phyloP scores from a whole-genome alignment of 164 flowering plant species.

The Chimonanthus praecox region DNA sequence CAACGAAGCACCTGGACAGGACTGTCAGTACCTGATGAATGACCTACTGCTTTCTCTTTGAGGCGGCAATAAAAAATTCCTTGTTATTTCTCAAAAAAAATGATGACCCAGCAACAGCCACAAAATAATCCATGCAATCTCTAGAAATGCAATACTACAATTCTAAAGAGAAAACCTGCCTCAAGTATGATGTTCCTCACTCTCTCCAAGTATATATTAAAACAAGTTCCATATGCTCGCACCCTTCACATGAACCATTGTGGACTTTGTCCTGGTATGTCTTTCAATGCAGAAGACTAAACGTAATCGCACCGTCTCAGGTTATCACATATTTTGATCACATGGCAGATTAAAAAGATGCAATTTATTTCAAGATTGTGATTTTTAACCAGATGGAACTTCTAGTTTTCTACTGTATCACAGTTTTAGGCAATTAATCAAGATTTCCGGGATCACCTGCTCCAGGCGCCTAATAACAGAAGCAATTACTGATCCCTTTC shows the following conservation, averaged over 20 bases:
- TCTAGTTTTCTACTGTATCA: neutral
- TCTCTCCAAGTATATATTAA: neutral
- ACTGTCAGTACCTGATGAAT: neutral
- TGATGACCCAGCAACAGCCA: no score
- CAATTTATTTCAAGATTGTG: neutral
- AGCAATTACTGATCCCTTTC: slow-evolving; percentile 86
- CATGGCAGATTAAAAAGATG: neutral
- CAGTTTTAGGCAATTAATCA: neutral
- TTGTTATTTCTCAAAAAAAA: no score
- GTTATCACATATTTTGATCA: neutral
- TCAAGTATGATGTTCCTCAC: neutral
- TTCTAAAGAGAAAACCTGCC: no score
- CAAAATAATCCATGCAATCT: no score
- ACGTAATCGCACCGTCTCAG: neutral
- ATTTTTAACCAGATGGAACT: no score
- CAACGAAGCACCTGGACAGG: neutral
- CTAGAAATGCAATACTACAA: no score
- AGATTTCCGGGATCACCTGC: slow-evolving; percentile 39
- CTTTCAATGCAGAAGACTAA: neutral
- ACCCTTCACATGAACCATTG: neutral
- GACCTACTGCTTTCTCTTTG: neutral
- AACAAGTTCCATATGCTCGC: neutral
- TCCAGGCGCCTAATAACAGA: slow-evolving; percentile 73
- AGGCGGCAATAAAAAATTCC: neutral
- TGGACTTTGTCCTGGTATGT: neutral